A percentile compares a stretch with the other conserved stretches of the same genome.
phyloP scores from a whole-genome alignment of 257 asterid species.

The Lavandula angustifolia region DNA sequence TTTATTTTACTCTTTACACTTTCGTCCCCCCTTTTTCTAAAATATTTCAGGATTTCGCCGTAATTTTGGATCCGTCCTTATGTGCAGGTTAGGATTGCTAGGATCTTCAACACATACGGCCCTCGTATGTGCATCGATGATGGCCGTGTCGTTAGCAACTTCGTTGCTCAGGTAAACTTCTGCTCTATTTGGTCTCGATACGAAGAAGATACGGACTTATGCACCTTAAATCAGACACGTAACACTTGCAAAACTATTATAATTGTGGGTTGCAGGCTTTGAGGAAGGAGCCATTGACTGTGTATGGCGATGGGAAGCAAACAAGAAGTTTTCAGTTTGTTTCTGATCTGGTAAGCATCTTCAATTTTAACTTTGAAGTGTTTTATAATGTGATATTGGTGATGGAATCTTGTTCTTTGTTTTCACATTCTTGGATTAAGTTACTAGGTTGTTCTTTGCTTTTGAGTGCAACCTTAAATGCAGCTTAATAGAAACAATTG shows the following conservation, averaged over 20 bases:
- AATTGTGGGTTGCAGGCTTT: constrained; percentile 62
- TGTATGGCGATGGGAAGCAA: constrained; percentile 96
- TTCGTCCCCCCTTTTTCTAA: too few species aligned
- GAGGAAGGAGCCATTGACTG: constrained; percentile 93
- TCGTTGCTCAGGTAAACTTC: constrained; percentile 86
- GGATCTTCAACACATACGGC: constrained; percentile 96
- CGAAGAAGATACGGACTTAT: too few species aligned
- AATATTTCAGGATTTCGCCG: too few species aligned
- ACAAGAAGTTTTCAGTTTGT: constrained; percentile 96
- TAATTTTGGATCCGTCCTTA: too few species aligned
- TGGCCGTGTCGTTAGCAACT: constrained; percentile 98
- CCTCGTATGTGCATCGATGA: constrained; percentile 99
- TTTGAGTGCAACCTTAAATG: too few species aligned
- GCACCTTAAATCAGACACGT: too few species aligned
- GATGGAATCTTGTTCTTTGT: constrained; percentile 14
- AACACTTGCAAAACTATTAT: not conserved
- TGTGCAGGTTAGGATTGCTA: constrained; percentile 84
- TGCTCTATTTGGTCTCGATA: not conserved
- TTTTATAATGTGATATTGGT: not conserved
- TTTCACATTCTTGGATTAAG: constrained; percentile 14
- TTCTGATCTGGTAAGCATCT: constrained; percentile 78
- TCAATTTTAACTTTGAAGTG: not conserved
- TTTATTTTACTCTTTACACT: too few species aligned
- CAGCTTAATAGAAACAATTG: too few species aligned
- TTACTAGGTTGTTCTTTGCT: constrained; percentile 11